Evolutionary conservation across 805 yeast species (phyloP), one percentile per base, ranked within the genome.

Genomic region (Wickerhamomyces alni): DNA sequence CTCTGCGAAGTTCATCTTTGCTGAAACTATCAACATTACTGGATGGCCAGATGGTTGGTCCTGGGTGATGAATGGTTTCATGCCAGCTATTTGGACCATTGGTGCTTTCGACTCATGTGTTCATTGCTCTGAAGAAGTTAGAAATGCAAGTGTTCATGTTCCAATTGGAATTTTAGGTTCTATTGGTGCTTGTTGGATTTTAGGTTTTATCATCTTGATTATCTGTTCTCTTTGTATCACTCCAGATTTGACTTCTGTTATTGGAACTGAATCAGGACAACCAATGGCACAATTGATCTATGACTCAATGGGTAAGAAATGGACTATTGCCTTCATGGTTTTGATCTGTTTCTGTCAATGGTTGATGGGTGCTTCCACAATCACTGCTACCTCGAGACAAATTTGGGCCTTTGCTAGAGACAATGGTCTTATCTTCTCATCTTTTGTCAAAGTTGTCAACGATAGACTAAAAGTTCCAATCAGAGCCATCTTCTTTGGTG

Each of bases 361-460:
- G 63, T 60, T 79, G 38, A 80, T 80, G 86, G 82, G 83, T 22
- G 70, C 76, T 21, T 75, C 82, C 6, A 70, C 75, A 37, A 62
- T 79, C 35, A 70, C 79, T 35, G 86, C 87, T 10, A 70, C 75
- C 7, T 78, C 85, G 5, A 72, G 88, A 58, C 87, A 81, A 57
- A 69, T 79, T 36, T 82, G 83, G 78, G 87, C 87, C 1, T 79
- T 81, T 58, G 78, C 86, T 30, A 74, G 91, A 63, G 91, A 82
- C 57, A 79, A 80, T 50, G 88, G 87, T 13, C 65, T 80, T 45
- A 85, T 87, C 15, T 65, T 78, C 51, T 67, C 79, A 19, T 55
- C 66, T 26, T 58, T 61, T 48, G 69, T 80, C 43, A 74, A 77
- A 48, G 72, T 65, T 34, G 82, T 81, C 37, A 66, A 81, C 53